These are phyloP conservation scores for Helianthus annuus DNA, from an alignment of 129 eudicot species.

Conservation along the genomic window HanXRQr2.0-SUNRISE NC_035447.2:32731189-32731688, in stretches of 20 bases:
- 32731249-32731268: slow-evolving; percentile 28
- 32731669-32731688: no score
- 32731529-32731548: no score
- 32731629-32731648: no score
- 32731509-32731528: not conserved
- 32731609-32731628: no score
- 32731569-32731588: no score
- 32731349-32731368: slow-evolving; percentile 27
- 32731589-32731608: no score
- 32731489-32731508: not conserved
- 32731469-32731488: slow-evolving; percentile 34
- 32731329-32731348: slow-evolving; percentile 31
- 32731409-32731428: slow-evolving; percentile 24
- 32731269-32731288: slow-evolving; percentile 21
- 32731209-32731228: slow-evolving; percentile 7
- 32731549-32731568: no score
- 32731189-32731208: not conserved
- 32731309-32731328: slow-evolving; percentile 33
- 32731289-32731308: slow-evolving; percentile 59
- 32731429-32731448: no score
- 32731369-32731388: slow-evolving; percentile 34
- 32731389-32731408: slow-evolving; percentile 27
- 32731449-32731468: slow-evolving; percentile 32
- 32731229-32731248: slow-evolving; percentile 24
- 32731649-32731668: no score